phyloP scores from a whole-genome alignment of 2,329 filamentous ascomycete genomes.

The Ceratocystis lukuohia region DNA sequence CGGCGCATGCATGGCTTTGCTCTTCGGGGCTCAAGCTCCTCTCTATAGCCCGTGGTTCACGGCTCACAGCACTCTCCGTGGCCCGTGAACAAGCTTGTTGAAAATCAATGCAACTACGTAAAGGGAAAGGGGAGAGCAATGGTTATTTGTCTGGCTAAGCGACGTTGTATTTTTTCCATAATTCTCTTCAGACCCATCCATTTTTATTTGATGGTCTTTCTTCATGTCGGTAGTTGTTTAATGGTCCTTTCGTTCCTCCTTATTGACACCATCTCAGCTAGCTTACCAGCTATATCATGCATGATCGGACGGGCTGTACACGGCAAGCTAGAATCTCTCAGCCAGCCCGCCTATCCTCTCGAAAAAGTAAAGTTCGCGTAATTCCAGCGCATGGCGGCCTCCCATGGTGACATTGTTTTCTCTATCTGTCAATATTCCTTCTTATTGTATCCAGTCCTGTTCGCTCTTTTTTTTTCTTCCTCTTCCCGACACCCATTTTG shows the following conservation, averaged over 20 bases:
- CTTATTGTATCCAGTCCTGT: neutral
- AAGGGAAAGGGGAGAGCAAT: neutral
- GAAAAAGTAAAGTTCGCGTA: conserved; percentile 3
- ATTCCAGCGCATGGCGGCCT: conserved; percentile 1
- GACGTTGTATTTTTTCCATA: neutral
- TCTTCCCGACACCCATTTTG: neutral
- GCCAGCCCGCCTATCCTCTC: neutral
- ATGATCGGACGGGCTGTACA: neutral
- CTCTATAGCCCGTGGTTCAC: neutral
- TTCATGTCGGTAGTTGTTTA: neutral
- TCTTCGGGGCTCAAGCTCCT: neutral
- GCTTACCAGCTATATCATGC: neutral
- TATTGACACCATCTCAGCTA: neutral
- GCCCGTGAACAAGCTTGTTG: neutral
- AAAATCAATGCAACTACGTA: neutral
- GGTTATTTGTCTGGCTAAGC: neutral
- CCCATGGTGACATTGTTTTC: neutral
- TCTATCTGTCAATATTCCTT: neutral
- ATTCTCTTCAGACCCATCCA: neutral
- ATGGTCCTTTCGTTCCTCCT: neutral
- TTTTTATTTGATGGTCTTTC: neutral
- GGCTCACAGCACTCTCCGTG: neutral
- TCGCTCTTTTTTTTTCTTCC: neutral
- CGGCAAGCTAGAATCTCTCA: no score
- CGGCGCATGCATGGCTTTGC: neutral